Conservation (phyloP, 2,329 filamentous ascomycete species). For the Cordyceps tenuipes region DNA sequence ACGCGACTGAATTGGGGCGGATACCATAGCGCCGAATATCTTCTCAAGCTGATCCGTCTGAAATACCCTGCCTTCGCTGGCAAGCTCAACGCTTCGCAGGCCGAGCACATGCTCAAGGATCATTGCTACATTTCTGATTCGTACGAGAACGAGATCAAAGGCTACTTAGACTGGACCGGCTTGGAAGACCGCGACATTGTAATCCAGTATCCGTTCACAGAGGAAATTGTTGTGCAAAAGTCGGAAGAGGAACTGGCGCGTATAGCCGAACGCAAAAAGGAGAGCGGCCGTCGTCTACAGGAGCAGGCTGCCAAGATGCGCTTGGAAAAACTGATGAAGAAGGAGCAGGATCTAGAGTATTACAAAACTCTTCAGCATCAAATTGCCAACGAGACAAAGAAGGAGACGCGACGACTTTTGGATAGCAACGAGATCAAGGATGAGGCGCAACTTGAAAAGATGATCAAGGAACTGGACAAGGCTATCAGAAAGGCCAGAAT, state of each 20-base stretch:
- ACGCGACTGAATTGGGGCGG: slow-evolving; percentile 93
- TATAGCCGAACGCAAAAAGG: slow-evolving; percentile 89
- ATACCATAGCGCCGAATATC: slow-evolving; percentile 79
- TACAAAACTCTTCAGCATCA: slow-evolving; percentile 74
- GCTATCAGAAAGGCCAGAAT: slow-evolving; percentile 83
- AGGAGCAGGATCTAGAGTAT: slow-evolving; percentile 92
- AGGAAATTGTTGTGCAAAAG: slow-evolving; percentile 85
- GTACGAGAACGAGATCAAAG: slow-evolving; percentile 69
- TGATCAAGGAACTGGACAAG: slow-evolving; percentile 82
- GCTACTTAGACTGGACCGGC: slow-evolving; percentile 83
- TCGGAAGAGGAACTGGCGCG: slow-evolving; percentile 86
- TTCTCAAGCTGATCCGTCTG: slow-evolving; percentile 77
- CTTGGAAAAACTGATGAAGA: slow-evolving; percentile 86
- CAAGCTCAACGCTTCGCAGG: slow-evolving; percentile 78
- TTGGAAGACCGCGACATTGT: slow-evolving; percentile 83
- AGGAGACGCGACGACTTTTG: slow-evolving; percentile 76
- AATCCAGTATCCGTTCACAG: slow-evolving; percentile 87
- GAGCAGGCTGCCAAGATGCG: slow-evolving; percentile 97
- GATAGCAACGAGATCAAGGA: slow-evolving; percentile 91
- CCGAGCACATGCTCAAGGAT: slow-evolving; percentile 76
- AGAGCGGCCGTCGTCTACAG: slow-evolving; percentile 83
- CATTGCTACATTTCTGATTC: slow-evolving; percentile 85
- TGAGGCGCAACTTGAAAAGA: slow-evolving; percentile 74
- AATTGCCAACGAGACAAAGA: slow-evolving; percentile 73
- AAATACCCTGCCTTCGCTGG: slow-evolving; percentile 88